Conservation (phyloP, 2,329 filamentous ascomycete genomes). For the Hypoxylon sp. region DNA sequence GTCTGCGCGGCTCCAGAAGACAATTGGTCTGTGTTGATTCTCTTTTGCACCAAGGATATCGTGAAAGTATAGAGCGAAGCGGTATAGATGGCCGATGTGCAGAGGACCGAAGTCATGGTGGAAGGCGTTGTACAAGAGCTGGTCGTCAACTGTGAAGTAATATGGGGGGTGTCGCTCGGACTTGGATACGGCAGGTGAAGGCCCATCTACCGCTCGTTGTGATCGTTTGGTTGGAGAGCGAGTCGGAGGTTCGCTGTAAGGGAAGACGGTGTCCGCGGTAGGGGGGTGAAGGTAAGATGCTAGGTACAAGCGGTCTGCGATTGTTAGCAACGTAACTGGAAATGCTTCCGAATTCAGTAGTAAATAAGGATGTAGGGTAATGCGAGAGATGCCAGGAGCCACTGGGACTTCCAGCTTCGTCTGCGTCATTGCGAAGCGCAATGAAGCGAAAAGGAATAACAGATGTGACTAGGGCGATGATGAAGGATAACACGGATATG, state of each 20-base stretch:
- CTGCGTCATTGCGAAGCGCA: conserved; percentile 41
- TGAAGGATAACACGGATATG: conserved; percentile 26
- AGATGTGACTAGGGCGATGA: conserved; percentile 33
- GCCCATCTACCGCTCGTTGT: conserved; percentile 73
- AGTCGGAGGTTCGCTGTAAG: conserved; percentile 74
- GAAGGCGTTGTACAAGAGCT: conserved; percentile 96
- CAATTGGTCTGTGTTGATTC: conserved; percentile 90
- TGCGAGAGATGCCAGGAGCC: conserved; percentile 45
- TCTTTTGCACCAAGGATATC: conserved; percentile 93
- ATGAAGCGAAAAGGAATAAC: conserved; percentile 21
- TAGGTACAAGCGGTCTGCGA: conserved; percentile 90
- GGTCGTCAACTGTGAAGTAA: conserved; percentile 96
- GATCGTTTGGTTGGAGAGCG: conserved; percentile 83
- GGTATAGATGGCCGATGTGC: conserved; percentile 96
- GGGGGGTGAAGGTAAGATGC: conserved; percentile 90
- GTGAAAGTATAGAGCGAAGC: conserved; percentile 95
- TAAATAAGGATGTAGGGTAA: conserved; percentile 37
- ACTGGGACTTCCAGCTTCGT: conserved; percentile 42
- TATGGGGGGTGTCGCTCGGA: conserved; percentile 77
- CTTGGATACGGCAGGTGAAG: conserved; percentile 61
- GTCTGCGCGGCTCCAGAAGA: conserved; percentile 96
- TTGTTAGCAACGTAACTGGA: conserved; percentile 57
- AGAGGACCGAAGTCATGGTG: conserved; percentile 98
- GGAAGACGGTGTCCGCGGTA: conserved; percentile 85
- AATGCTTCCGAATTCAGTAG: conserved; percentile 43